Evolutionary conservation across 345 rosid genomes (phyloP), one percentile per base, ranked within the genome.

Genomic region (Sapria himalayana): DNA sequence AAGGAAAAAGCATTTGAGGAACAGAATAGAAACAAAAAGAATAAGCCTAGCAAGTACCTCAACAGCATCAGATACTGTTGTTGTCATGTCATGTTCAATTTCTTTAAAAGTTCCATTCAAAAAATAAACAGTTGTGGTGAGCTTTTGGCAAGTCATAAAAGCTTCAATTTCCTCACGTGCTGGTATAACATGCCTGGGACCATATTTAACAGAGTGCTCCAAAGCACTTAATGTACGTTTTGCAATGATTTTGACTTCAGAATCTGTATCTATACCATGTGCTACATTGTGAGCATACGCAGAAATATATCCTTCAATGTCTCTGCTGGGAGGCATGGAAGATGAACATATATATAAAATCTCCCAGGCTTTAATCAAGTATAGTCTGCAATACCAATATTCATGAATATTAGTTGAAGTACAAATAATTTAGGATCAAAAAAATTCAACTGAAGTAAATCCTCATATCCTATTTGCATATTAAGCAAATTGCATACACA

Each of bases 101-200:
- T 89, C 98, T 76, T 89, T 94, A 54, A 89, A 89, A 51, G 98
- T 89, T 64, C 82, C 98, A 54, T 89, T 94, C 50, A 89, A 58
- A 64, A 89, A 89, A 57, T 81, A 89, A 35, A 82, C 98, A 10
- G 82, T 89, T 31, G 94, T 82, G 7, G 94, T 89, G 25, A 89
- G 85, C 72, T 76, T 89, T 48, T 85, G 56, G 39, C 69, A 76
- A 2, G 84, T 89, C 42, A 89, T 52, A 50, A 79, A 80, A 48
- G 93, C 85, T 67, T 89, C 98, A 55, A 82, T 76, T 59, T 89
- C 98, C 64, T 82, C 98, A 41, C 86, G 91, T 7, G 77, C 93
- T 7, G 98, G 98, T 50, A 71, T 72, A 22, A 70, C 69, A 51
- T 76, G 80, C 46, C 94, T 67, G 2, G 94, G 93, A 51, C 98